These are phyloP conservation scores for Taphrina confusa DNA, from an alignment of 1,139 yeast species.

Conservation along the genomic window DNA sequence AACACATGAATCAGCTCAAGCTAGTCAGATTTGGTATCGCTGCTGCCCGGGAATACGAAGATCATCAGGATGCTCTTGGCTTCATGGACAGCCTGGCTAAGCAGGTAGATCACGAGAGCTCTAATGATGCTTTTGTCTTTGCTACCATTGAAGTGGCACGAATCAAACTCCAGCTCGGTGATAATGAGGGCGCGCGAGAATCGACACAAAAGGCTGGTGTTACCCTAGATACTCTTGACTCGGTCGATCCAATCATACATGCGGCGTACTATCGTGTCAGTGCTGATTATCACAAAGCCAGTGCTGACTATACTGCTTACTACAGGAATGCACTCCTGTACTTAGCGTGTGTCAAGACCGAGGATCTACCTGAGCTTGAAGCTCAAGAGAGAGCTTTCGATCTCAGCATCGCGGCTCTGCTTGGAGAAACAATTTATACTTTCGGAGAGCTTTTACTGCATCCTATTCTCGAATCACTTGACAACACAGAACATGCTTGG, in stretches of 20 bases:
- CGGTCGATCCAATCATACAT: slow-evolving; percentile 68
- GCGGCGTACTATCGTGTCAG: slow-evolving; percentile 82
- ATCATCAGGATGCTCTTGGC: slow-evolving; percentile 56
- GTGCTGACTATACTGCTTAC: slow-evolving; percentile 75
- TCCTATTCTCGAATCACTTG: slow-evolving; percentile 67
- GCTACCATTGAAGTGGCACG: slow-evolving; percentile 79
- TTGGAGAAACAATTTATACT: slow-evolving; percentile 90
- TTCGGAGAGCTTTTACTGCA: slow-evolving; percentile 93
- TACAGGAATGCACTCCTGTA: slow-evolving; percentile 68
- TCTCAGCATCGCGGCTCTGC: slow-evolving; percentile 78
- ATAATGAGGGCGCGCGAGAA: slow-evolving; percentile 65
- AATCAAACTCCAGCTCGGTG: slow-evolving; percentile 59
- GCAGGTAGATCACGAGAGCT: slow-evolving; percentile 52
- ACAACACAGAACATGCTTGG: slow-evolving; percentile 65
- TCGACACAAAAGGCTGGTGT: slow-evolving; percentile 63
- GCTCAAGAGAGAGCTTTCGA: slow-evolving; percentile 71
- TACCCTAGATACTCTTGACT: slow-evolving; percentile 61
- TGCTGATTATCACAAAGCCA: slow-evolving; percentile 68
- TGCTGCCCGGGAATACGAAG: slow-evolving; percentile 54
- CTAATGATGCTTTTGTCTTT: slow-evolving; percentile 60
- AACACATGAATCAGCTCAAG: slow-evolving; percentile 75
- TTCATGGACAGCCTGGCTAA: slow-evolving; percentile 58
- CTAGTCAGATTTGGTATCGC: slow-evolving; percentile 72
- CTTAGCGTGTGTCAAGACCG: slow-evolving; percentile 59
- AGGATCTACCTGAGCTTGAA: slow-evolving; percentile 57